Evolutionary conservation across 2,329 filamentous ascomycete genomes (phyloP).

Genomic region (Aspergillus sp.): DNA sequence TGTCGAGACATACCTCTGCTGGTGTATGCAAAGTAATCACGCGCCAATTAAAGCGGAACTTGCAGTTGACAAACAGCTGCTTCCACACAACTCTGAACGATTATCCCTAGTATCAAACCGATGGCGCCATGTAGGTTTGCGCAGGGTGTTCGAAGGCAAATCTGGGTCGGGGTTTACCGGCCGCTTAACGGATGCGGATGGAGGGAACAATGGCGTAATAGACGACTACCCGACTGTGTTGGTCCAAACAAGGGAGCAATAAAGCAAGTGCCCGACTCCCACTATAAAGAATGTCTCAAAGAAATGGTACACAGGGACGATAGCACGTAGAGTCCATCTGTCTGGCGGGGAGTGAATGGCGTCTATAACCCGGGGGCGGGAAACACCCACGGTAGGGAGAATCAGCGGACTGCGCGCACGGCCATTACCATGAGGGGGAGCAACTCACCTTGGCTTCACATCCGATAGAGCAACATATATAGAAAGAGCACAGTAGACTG

Average conservation of each 20-base stretch:
- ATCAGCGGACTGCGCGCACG: conserved; percentile 19
- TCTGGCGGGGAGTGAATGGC: conserved; percentile 13
- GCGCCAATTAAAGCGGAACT: not conserved
- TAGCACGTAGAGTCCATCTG: conserved; percentile 12
- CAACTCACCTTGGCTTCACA: conserved; percentile 15
- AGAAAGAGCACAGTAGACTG: not conserved
- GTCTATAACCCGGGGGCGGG: conserved; percentile 17
- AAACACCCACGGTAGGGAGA: conserved; percentile 20
- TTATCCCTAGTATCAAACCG: not conserved
- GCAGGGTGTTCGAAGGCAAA: not conserved
- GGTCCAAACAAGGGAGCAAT: not conserved
- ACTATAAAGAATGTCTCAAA: not conserved
- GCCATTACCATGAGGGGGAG: not conserved
- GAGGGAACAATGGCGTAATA: conserved; percentile 4
- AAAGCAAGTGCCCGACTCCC: not conserved
- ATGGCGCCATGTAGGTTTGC: not conserved
- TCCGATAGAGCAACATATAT: conserved; percentile 10
- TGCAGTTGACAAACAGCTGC: not conserved
- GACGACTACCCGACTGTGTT: not conserved
- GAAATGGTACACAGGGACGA: conserved; percentile 8
- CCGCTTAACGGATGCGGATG: conserved; percentile 8
- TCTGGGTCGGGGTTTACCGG: conserved; percentile 2
- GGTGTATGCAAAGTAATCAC: not conserved
- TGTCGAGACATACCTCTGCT: conserved; percentile 1
- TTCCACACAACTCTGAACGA: not conserved